Evolutionary conservation across 75 land plant genomes (phyloP).

Genomic region (Azolla pinnata): DNA sequence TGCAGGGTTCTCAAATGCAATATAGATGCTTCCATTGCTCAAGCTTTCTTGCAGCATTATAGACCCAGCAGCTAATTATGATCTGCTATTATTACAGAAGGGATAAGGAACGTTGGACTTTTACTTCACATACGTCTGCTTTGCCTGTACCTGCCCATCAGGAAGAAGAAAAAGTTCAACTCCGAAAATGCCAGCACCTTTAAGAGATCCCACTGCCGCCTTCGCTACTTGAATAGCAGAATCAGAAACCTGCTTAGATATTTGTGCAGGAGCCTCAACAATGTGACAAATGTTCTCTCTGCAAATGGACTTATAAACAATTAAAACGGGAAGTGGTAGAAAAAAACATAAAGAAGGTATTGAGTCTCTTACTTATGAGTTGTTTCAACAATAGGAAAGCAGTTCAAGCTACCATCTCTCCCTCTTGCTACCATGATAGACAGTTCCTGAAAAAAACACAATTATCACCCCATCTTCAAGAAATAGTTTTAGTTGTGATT

Average conservation of each 20-base stretch:
- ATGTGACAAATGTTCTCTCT: conserved; percentile 83
- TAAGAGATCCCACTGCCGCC: conserved; percentile 60
- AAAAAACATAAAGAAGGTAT: too few relatives aligned
- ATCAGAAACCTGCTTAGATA: conserved; percentile 36
- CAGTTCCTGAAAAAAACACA: conserved; percentile 44
- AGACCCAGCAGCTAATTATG: too few relatives aligned
- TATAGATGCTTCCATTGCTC: too few relatives aligned
- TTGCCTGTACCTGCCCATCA: conserved; percentile 57
- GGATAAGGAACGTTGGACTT: too few relatives aligned
- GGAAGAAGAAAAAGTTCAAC: conserved; percentile 76
- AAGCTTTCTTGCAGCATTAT: too few relatives aligned
- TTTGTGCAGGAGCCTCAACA: conserved; percentile 79
- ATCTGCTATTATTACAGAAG: too few relatives aligned
- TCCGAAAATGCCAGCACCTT: conserved; percentile 90
- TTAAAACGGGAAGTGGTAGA: too few relatives aligned
- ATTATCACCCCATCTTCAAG: too few relatives aligned
- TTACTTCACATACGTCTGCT: too few relatives aligned
- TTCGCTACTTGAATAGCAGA: conserved; percentile 50
- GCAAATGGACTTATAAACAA: too few relatives aligned
- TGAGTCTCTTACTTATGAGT: conserved; percentile 53
- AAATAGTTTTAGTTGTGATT: too few relatives aligned
- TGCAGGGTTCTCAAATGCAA: too few relatives aligned
- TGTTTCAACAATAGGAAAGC: conserved; percentile 92
- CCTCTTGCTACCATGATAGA: conserved; percentile 87
- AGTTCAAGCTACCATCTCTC: conserved; percentile 47